Percentiles rank a stretch among this genome's conserved stretches.
phyloP scores from a whole-genome alignment of 2,329 filamentous ascomycete species.

The Paracoccidioides brasiliensis region DNA sequence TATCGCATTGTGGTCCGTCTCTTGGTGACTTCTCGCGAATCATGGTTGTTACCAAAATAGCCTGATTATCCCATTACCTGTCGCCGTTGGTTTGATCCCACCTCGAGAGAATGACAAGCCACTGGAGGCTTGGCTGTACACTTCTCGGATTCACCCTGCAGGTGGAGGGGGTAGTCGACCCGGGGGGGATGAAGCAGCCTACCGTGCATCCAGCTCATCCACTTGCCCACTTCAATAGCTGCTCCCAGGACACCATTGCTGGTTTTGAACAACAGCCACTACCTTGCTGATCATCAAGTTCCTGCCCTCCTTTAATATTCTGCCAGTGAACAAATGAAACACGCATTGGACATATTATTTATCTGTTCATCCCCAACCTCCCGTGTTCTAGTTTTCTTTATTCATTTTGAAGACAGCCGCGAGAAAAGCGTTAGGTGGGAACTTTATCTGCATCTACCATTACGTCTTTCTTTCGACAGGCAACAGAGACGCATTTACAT shows the following conservation, averaged over 20 bases:
- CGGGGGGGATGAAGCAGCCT: background rate
- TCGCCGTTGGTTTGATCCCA: background rate
- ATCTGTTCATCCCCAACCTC: background rate
- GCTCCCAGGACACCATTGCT: background rate
- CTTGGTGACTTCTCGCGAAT: background rate
- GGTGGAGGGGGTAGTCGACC: background rate
- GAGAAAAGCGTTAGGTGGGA: background rate
- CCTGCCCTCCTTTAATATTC: background rate
- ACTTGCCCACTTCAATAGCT: background rate
- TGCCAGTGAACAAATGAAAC: background rate
- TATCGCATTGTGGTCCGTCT: background rate
- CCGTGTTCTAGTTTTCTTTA: background rate
- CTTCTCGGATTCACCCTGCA: background rate
- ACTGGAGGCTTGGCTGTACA: background rate
- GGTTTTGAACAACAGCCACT: background rate
- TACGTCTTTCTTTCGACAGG: background rate
- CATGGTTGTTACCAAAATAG: background rate
- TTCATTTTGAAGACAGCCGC: background rate
- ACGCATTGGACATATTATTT: background rate
- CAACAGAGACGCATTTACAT: background rate
- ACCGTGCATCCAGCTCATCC: background rate
- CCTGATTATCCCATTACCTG: background rate
- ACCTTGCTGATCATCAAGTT: background rate
- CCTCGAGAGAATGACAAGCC: background rate
- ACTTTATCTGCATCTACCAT: background rate